Evolutionary conservation across 2,329 filamentous ascomycete genomes (phyloP), one percentile per base, ranked within the genome.

Genomic region (Xylaria sp.): DNA sequence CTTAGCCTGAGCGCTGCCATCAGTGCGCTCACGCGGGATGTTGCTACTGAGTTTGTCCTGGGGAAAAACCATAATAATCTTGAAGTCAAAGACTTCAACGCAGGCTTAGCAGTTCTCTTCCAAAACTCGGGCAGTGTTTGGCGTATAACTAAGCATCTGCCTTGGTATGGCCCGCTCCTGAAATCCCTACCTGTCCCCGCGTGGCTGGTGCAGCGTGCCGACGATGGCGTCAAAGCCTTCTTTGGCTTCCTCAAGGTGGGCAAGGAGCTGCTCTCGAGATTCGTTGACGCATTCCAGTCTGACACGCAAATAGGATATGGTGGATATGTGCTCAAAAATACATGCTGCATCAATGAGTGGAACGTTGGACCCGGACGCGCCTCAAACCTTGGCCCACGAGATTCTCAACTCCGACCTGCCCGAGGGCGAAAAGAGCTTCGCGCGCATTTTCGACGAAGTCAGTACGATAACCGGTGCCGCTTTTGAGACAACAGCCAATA

Each of bases 61-160:
- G 60, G 55, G 1, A 37, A 57, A 40, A 50, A 9, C 13, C 29
- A 62, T 23, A 57, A 66, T 18, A 63, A 35, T 40, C 69, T 76
- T 5, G 65, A 70, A 8, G 8, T 13, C 3, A 62, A 61, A 21
- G 74, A 74, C 29, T 75, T 76, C 54, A 48, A 68, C 29, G 21
- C 18, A 5, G 55, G 21, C 0, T n/a, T 74, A 40, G 27, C 58
- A 8, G 54, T 23, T 9, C 13, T 64, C 8, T 12, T 57, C 13
- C 57, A 65, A 35, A 60, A 40, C 21, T 37, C 42, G 0, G 69
- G 73, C 0, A 27, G 27, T 23, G 25, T 74, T n/a, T 72, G 74
- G 71, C 65, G 74, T n/a, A 50, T 68, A 54, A 72, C 65, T 13
- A 76, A 74, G 62, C 73, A 74, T 67, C 25, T 75, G 12, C 72